A percentile compares a stretch with the other conserved stretches of the same genome.
Conservation (phyloP, 768 basidiomycete species). For the Rhodotorula babjevae region DNA sequence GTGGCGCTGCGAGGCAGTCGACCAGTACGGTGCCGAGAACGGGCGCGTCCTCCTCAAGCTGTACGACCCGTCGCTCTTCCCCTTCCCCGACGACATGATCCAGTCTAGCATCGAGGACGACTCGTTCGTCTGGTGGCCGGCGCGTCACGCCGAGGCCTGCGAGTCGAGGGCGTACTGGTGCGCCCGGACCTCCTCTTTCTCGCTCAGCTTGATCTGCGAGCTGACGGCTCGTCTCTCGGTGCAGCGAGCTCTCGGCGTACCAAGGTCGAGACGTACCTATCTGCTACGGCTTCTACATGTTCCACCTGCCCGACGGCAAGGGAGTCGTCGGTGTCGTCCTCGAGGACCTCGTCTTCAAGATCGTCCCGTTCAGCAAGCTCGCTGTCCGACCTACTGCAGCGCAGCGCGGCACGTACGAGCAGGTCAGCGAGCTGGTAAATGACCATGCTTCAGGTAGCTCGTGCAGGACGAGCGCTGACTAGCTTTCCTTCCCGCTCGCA, state of each 20-base stretch:
- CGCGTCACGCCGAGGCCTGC: not conserved
- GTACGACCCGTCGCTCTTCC: not conserved
- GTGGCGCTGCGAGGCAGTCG: conserved; percentile 1
- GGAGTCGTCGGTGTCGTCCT: conserved; percentile 1
- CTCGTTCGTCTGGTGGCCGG: not conserved
- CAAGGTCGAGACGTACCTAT: conserved; percentile 17
- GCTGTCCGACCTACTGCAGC: too few species aligned
- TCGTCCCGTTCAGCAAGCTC: too few species aligned
- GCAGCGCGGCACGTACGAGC: too few species aligned
- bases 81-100: not conserved
- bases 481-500: too few species aligned
- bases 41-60: conserved; percentile 10
- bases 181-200: not conserved
- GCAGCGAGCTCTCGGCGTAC: not conserved
- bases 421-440: too few species aligned
- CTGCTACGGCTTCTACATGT: conserved; percentile 28
- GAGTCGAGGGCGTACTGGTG: conserved; percentile 1
- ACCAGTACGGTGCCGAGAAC: not conserved
- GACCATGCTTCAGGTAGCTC: too few species aligned
- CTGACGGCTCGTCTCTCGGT: too few species aligned
- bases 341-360: conserved; percentile 1
- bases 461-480: too few species aligned
- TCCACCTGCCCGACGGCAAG: not conserved
- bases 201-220: not conserved
- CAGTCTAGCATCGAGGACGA: too few species aligned